phyloP scores from a whole-genome alignment of 805 yeast species.

The Saccharomycopsis malanga region DNA sequence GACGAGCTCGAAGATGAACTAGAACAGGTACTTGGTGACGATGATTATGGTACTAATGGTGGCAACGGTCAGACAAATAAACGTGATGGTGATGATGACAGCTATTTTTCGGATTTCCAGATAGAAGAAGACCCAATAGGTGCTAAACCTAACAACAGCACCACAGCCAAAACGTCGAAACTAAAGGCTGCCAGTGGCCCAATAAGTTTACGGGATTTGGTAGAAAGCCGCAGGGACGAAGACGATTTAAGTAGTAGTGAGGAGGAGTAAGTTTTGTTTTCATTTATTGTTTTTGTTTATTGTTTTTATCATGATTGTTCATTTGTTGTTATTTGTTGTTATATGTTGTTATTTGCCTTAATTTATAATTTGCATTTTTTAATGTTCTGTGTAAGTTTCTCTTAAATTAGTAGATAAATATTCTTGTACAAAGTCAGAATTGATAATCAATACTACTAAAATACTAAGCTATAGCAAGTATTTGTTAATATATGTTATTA shows the following conservation, averaged over 20 bases:
- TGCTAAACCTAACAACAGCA: neutral
- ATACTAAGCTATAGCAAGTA: no score
- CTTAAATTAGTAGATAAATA: no score
- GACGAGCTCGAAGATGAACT: slow-evolving; percentile 18
- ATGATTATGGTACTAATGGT: slow-evolving; percentile 10
- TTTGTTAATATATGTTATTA: no score
- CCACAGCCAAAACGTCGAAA: neutral
- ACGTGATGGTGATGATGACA: neutral
- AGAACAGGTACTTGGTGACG: slow-evolving; percentile 8
- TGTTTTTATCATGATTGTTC: neutral
- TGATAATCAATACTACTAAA: no score
- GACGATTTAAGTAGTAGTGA: neutral
- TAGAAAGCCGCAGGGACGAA: neutral
- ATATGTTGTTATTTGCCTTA: no score
- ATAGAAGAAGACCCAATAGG: slow-evolving; percentile 14
- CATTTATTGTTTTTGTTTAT: no score
- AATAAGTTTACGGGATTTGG: neutral
- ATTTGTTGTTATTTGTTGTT: no score
- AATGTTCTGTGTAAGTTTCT: no score
- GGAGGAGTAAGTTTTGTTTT: neutral
- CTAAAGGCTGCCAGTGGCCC: neutral
- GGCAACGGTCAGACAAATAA: neutral
- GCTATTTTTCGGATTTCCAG: slow-evolving; percentile 4
- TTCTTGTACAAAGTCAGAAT: no score
- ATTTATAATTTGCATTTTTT: no score